phyloP scores from a whole-genome alignment of 192 early-diverging fungal genomes.

The Chytriomyces sp. region DNA sequence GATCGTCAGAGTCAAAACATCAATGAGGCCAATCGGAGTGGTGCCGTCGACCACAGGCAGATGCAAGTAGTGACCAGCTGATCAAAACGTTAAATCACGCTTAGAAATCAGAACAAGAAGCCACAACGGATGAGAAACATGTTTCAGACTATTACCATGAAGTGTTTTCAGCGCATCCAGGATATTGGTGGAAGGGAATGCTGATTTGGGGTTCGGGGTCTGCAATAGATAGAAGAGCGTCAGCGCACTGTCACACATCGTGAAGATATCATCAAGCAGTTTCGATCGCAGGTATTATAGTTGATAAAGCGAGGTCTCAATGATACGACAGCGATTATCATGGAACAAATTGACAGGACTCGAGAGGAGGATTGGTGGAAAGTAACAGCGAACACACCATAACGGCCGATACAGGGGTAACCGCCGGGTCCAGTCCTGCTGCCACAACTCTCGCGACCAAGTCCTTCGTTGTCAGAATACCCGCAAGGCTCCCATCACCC shows the following conservation, averaged over 20 bases:
- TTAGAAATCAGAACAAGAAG: not conserved
- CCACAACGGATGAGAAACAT: not conserved
- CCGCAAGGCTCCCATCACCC: constrained; percentile 48
- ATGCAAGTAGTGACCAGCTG: constrained; percentile 53
- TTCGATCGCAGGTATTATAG: no score
- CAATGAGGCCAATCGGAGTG: constrained; percentile 50
- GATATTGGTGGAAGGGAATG: constrained; percentile 44
- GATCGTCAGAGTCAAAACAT: constrained; percentile 57
- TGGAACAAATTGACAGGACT: no score
- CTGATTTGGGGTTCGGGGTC: constrained; percentile 59
- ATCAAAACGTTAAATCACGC: not conserved
- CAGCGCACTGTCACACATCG: constrained; percentile 6
- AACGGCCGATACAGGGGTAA: constrained; percentile 89
- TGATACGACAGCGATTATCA: no score
- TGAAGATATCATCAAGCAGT: not conserved
- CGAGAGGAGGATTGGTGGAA: not conserved
- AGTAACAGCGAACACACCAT: constrained; percentile 63
- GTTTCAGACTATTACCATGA: constrained; percentile 33
- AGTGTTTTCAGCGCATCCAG: constrained; percentile 59
- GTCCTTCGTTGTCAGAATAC: constrained; percentile 63
- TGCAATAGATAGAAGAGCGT: constrained; percentile 1
- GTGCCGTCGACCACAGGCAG: constrained; percentile 53
- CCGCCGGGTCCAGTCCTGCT: constrained; percentile 77
- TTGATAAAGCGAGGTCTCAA: no score
- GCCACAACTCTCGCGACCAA: constrained; percentile 56